Evolutionary conservation across 2,329 filamentous ascomycete species (phyloP), one percentile per base, ranked within the genome.

Genomic region (Colletotrichum navitas): DNA sequence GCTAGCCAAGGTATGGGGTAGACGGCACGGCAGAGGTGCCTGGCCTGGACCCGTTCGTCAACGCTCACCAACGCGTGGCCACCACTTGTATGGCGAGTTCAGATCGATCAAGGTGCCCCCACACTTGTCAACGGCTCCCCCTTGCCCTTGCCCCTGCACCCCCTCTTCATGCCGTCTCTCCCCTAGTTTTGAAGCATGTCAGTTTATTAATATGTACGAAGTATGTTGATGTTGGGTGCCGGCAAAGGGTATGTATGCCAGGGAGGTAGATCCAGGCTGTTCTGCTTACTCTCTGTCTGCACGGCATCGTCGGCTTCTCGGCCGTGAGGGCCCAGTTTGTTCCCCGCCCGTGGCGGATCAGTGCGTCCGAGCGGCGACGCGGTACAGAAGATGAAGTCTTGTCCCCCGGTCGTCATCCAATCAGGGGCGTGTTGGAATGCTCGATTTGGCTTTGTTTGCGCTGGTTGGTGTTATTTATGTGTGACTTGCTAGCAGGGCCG

Each of bases 401-500:
- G 34, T 16, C 4, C n/a, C 43, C 32, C 32, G 32, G 7, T 26
- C 18, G 43, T 26, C 45, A 34, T 52, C 45, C 60, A 21, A 63
- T 49, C 34, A 39, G 2, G 14, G 3, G 41, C n/a, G 24, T 39
- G 8, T 16, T 26, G 7, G 5, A 5, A 52, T 29, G 3, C n/a
- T 51, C 14, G 32, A n/a, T 24, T 2, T 26, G 32, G 45, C 45
- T 51, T 39, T 49, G 43, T 47, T 49, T 49, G 45, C 11, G 8
- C 7, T 63, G 45, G 24, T n/a, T 29, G 7, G 45, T n/a, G 32
- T 45, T 45, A 16, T 26, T 11, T 36, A 26, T 36, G 45, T 51
- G 45, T 26, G 24, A 52, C 34, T 39, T 36, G 43, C 41, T 32
- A 63, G 45, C 45, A 39, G 34, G 60, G 45, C 60, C 52, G n/a